Evolutionary conservation across 352 stramenopile species (phyloP), one percentile per base, ranked within the genome.

Genomic region (Phytophthora meadii): DNA sequence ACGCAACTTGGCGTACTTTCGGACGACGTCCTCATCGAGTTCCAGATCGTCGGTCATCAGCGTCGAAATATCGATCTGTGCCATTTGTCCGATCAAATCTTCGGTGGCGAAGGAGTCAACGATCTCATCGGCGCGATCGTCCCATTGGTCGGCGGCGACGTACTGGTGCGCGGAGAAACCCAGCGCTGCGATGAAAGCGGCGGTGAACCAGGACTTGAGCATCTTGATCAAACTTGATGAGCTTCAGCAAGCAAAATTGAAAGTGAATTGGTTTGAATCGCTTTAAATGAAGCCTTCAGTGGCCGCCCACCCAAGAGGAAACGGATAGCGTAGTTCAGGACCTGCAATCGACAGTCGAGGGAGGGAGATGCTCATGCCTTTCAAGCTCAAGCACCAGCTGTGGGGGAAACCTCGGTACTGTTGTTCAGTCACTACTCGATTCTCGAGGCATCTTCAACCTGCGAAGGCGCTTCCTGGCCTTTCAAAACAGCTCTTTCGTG

Each of bases 51-150:
- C 41, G 36, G 75, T 72, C 25, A 95, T 46, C 40, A 51, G 7
- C 95, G 68, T 4, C 72, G 68, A 40, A 68, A 82, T 28, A 92
- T 77, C 85, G 27, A 97, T 78, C 70, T 97, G 88, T 6, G 87
- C 82, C 87, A 96, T 95, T 58, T 97, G 90, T 2, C 88, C 88
- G 27, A 97, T 65, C 58, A 87, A 70, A 8, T 87, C 49, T 1
- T 55, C 50, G 3, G 32, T 45, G 39, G 12, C 46, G 34, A 61
- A 61, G 44, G 30, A 39, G 59, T 37, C 50, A 1, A 68, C 22
- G 44, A 61, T 68, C 14, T 40, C 44, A 37, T 67, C 42, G 7
- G 22, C 59, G 22, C 36, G 42, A 11, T 47, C 41, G 32, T 61
- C 59, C 34, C 59, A 54, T 28, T 49, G 10, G 22, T 55, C 59